Evolutionary conservation across 768 basidiomycete genomes (phyloP), one percentile per base, ranked within the genome.

Genomic region (Xerocomus brunneocitrinus): DNA sequence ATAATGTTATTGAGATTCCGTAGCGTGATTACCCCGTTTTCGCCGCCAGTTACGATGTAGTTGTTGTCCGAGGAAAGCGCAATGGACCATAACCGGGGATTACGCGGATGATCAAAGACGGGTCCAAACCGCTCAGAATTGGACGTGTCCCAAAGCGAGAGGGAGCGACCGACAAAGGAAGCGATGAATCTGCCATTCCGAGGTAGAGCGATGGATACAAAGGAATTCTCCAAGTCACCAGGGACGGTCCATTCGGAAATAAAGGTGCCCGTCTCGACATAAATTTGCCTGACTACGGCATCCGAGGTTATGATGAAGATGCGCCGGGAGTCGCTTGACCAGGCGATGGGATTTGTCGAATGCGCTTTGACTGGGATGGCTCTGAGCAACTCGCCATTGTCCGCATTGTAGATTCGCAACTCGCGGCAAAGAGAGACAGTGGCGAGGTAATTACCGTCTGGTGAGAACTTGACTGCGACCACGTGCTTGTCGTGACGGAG

Each of bases 61-160:
- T 41, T 55, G n/a, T 38, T 41, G 16, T 60, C 48, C 9, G 32
- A n/a, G 8, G 57, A 60, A 12, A 60, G 50, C 12, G 57, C 53
- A 7, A 58, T 53, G 7, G 58, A 49, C 38, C 52, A 34, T n/a
- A 54, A 25, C 25, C 50, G 28, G 16, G 50, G 50, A 43, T 44
- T 32, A 16, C n/a, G 50, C 6, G 49, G 30, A 31, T 53, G 46
- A 19, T n/a, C 52, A n/a, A 51, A 49, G 32, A 57, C 32, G 40
- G 52, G 47, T 35, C 55, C 47, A 30, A 59, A 51, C 48, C 47
- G 49, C 6, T 53, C 49, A 19, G 49, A 41, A 8, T 52, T 59
- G 13, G 52, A 58, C 16, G 58, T n/a, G 27, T 59, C 58, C 58
- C 56, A 58, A n/a, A 59, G 24, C 2, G 56, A 59, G 16, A 59